Base-by-base conservation (phyloP, 2,329 filamentous ascomycete species). In the Trichophyton schoenleinii region DNA sequence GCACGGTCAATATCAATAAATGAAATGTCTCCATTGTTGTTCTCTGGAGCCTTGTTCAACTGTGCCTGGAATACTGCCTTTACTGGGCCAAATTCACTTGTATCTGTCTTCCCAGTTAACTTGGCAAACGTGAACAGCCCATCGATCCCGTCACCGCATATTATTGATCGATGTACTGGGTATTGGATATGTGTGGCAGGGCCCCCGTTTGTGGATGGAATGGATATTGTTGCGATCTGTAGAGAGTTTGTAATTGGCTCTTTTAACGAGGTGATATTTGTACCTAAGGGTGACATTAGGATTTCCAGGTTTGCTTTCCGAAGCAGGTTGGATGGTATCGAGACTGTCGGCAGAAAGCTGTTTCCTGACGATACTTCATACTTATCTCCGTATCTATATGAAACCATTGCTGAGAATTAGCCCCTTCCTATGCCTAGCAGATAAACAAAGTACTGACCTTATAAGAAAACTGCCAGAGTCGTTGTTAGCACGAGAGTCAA, bases 131-230 rank as follows among this genome's bases (percentile, higher is more conserved):
- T 66, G 38, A 76, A 68, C 0, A 87, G 83, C 6, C 87, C 89
- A 60, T 82, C 76, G 1, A 95, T 75, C 0, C 89, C 91, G 57
- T 88, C 81, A 0, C 84, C 85, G 7, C 95, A 81, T 8, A 96
- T 68, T 15, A 96, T 74, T 0, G 87, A 84, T 70, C 86, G 88
- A 70, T 97, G 92, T 0, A 96, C 90, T 0, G 92, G 91, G 52
- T 89, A 90, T 5, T 85, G 83, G 48, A 94, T 79, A 15, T 85
- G 81, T 11, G 85, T 84, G 61, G 84, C 81, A 63, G 84, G 79
- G 7, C 85, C 85, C 15, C 82, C 83, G 63, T 79, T 80, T 13
- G 87, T 85, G 4, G 79, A 81, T 1, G 83, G 83, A 48, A 89
- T 87, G 20, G 88, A 84, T 38, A 95, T 81, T 0, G 80, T 80